Base-by-base conservation (phyloP, 768 basidiomycete genomes). In the Brasilioporus rufonigricans region DNA sequence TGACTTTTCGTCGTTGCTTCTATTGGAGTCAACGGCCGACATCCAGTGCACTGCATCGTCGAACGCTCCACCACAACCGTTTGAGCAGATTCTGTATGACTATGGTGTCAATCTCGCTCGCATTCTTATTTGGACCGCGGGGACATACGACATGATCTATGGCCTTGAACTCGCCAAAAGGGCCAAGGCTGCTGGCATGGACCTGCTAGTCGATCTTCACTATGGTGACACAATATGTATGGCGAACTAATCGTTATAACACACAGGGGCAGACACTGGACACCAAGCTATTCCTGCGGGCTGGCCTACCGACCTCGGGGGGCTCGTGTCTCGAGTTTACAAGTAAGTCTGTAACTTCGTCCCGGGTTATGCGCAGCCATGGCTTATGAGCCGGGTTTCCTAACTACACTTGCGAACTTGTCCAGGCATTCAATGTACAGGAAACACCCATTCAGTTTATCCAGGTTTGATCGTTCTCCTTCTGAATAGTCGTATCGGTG, bases 1-100 rank as follows among this genome's bases (percentile, higher is more conserved):
- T 36, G 61, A 62, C 31, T 59, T 63, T 50, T 62, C 61, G 3
- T 56, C 53, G 13, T 45, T 63, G 43, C 57, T 56, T 44, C 45
- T 56, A 8, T n/a, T 60, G 11, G 61, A 62, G 53, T 52, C 52
- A 12, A 49, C 52, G 5, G 14, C 40, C 13, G 12, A 53, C 23
- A 7, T 48, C 29, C 35, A 23, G 40, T 55, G 50, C 21, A 13
- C 31, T 6, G 6, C 27, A 36, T 50, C 48, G 1, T 24, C 44
- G 1, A n/a, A 9, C 6, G 11, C 58, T 36, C 1, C 48, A 10
- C n/a, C 48, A 19, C 48, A 50, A 18, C 61, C 41, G 0, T 45
- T 63, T 6, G 57, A 63, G 12, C 29, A 50, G 4, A 21, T 63
- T 21, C 57, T 62, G 23, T 0, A 16, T 9, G 32, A 44, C 18